phyloP scores from a whole-genome alignment of 768 basidiomycete genomes.

The Boletus sp. region DNA sequence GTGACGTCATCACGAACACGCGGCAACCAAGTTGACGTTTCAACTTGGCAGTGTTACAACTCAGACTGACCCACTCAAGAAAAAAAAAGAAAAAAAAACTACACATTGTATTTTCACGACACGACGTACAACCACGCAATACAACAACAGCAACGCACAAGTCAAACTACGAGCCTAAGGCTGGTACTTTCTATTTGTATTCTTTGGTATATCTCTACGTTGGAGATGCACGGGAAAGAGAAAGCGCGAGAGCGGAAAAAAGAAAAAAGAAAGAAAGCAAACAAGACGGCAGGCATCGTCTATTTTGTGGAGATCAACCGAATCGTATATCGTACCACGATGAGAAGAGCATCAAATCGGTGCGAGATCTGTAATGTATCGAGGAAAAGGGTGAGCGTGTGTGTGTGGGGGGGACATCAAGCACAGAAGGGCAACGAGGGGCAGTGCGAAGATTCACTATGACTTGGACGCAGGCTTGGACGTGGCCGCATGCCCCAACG shows the following conservation, averaged over 20 bases:
- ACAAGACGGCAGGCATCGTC: constrained; percentile 5
- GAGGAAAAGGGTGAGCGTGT: background rate
- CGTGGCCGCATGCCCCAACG: background rate
- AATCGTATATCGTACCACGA: constrained; percentile 1
- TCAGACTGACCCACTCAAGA: too few species aligned
- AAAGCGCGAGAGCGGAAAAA: background rate
- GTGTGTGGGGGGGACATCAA: background rate
- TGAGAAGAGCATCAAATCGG: constrained; percentile 10
- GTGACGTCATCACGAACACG: background rate
- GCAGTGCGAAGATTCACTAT: background rate
- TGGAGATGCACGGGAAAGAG: background rate
- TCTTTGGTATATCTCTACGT: constrained; percentile 28
- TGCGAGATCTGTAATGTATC: background rate
- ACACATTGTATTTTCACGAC: background rate
- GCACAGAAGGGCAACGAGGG: background rate
- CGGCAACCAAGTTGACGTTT: background rate
- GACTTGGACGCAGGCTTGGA: constrained; percentile 17
- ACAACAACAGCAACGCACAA: background rate
- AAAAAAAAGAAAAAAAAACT: background rate
- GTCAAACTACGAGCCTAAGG: background rate
- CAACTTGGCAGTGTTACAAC: background rate
- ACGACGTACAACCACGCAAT: background rate
- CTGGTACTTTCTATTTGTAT: constrained; percentile 14
- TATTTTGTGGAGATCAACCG: constrained; percentile 3
- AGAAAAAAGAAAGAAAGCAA: background rate